Evolutionary conservation across 1,284 basidiomycete species (phyloP).

Genomic region (Takashimella koratensis): DNA sequence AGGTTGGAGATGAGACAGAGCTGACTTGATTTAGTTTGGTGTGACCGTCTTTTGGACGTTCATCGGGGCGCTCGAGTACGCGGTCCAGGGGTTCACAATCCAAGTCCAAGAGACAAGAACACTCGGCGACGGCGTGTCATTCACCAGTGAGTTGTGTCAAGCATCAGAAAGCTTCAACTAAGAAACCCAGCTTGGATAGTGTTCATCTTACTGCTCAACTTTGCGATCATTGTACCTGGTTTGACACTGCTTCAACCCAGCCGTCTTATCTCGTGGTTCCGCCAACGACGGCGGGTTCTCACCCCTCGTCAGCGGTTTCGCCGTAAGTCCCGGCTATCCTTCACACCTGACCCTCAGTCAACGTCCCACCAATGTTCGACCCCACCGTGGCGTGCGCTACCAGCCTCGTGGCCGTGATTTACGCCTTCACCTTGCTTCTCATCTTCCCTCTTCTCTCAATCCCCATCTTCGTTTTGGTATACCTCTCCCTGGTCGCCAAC

Average conservation of each 20-base stretch:
- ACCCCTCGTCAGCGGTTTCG: slow-evolving; percentile 75
- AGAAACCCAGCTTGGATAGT: slow-evolving; percentile 43
- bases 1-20: slow-evolving; percentile 1
- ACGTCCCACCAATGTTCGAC: slow-evolving; percentile 67
- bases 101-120: slow-evolving; percentile 51
- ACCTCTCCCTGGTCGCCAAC: slow-evolving; percentile 67
- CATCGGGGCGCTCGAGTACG: slow-evolving; percentile 64
- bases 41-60: slow-evolving; percentile 61
- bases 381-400: slow-evolving; percentile 63
- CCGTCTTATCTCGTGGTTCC: slow-evolving; percentile 58
- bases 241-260: slow-evolving; percentile 65
- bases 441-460: slow-evolving; percentile 73
- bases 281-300: slow-evolving; percentile 57
- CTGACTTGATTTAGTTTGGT: slow-evolving; percentile 32
- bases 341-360: slow-evolving; percentile 52
- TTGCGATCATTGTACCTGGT: slow-evolving; percentile 68
- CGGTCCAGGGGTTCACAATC: slow-evolving; percentile 58
- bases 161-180: no score
- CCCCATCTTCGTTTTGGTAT: slow-evolving; percentile 62
- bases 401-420: slow-evolving; percentile 64
- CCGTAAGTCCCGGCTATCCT: slow-evolving; percentile 52
- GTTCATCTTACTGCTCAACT: slow-evolving; percentile 61
- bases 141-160: slow-evolving; percentile 58
- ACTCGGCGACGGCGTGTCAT: slow-evolving; percentile 66
- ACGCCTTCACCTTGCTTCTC: slow-evolving; percentile 63